Base-by-base conservation (phyloP, 768 basidiomycete genomes). In the Leccinellum rugosiceps region DNA sequence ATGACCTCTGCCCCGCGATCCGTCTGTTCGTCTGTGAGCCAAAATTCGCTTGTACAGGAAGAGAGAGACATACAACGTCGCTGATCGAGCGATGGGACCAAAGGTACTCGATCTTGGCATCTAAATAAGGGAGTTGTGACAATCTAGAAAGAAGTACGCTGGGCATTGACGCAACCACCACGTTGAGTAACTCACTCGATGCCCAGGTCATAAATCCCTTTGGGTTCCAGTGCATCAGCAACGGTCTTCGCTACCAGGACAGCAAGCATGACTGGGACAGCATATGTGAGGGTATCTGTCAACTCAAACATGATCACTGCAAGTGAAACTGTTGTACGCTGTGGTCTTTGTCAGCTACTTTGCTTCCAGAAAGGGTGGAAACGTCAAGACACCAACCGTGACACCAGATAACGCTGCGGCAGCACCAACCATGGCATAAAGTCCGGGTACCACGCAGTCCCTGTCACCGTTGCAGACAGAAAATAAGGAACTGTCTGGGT, bases 291-390 rank as follows among this genome's bases (percentile, higher is more conserved):
- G 1, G 93, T 93, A 62, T 92, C 90, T 4, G 96, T 96, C 43
- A 98, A 78, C 68, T 98, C 96, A 67, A 98, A 93, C 77, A 89
- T 92, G 72, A 98, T 99, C 51, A 98, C 97, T 4, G 94, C 94
- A 55, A 98, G 81, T 0, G 94, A 95, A 25, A 98, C 90, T 0
- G 92, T 94, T 23, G 92, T 94, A 34, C 92, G 78, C 87, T 91
- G 58, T 32, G 19, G 48, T 46, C 32, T 61, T 53, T 34, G 38
- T 57, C 59, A 63, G 55, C 51, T 31, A 35, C 26, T 45, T 44
- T 19, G 38, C 31, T 47, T 44, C n/a, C n/a, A 34, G 41, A 11
- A 46, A 50, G 49, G 25, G 14, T 30, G 43, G n/a, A 50, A n/a
- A 53, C n/a, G 28, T 4, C n/a, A 35, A 54, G 47, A 53, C 14